Percentiles rank a stretch among this genome's conserved stretches.
Conservation (phyloP, 352 stramenopile species). For the Phytophthora pisi region DNA sequence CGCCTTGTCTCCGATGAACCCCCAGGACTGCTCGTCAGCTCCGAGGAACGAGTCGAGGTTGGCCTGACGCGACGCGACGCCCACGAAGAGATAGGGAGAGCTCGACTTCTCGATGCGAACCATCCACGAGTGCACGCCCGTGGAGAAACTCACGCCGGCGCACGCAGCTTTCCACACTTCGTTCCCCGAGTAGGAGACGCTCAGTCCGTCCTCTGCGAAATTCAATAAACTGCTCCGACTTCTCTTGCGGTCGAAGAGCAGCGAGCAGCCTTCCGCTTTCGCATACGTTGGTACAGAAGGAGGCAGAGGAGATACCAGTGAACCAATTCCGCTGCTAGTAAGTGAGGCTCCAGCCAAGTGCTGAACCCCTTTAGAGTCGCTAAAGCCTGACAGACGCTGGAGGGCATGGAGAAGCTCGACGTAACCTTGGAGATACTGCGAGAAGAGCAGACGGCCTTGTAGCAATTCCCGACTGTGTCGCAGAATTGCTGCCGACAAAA, state of each 20-base stretch:
- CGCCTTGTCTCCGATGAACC: conserved; percentile 98
- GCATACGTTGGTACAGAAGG: conserved; percentile 1
- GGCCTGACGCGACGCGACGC: conserved; percentile 91
- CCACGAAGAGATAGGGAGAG: conserved; percentile 97
- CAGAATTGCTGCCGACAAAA: conserved; percentile 55
- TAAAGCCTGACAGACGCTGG: neutral
- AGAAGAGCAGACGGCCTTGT: conserved; percentile 71
- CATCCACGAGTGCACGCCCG: conserved; percentile 82
- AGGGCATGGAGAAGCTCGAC: conserved; percentile 61
- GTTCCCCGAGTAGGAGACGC: conserved; percentile 74
- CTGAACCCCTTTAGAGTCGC: neutral
- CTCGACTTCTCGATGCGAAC: conserved; percentile 95
- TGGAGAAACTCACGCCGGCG: conserved; percentile 66
- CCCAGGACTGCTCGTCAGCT: conserved; percentile 97
- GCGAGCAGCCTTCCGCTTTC: conserved; percentile 10
- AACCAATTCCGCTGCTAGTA: neutral
- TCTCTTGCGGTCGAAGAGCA: conserved; percentile 67
- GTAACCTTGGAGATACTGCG: conserved; percentile 72
- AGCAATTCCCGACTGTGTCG: conserved; percentile 59
- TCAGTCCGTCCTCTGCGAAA: conserved; percentile 71
- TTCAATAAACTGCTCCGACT: conserved; percentile 64
- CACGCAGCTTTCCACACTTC: conserved; percentile 92
- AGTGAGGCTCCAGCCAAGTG: neutral
- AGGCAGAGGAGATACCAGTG: neutral
- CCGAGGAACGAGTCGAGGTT: conserved; percentile 97